phyloP scores from a whole-genome alignment of 2,329 filamentous ascomycete genomes.

The Arthrobotrys pseudoclavata region DNA sequence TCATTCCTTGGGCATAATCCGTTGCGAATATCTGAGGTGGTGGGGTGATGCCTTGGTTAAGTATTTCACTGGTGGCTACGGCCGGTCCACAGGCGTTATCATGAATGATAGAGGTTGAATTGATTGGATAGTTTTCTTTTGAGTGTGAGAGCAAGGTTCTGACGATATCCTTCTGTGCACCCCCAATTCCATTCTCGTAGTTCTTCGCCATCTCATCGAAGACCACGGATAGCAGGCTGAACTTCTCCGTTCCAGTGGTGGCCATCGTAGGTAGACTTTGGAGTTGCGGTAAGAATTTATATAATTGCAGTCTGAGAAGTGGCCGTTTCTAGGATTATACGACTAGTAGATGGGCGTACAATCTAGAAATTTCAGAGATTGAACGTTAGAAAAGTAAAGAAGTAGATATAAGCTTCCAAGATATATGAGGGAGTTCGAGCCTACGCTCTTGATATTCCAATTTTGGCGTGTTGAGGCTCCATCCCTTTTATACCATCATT shows the following conservation, averaged over 20 bases:
- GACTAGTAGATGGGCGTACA: too few relatives aligned
- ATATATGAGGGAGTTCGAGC: too few relatives aligned
- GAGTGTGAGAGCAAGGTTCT: constrained; percentile 10
- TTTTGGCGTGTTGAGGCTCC: neutral
- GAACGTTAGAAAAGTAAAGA: too few relatives aligned
- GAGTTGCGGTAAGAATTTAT: too few relatives aligned
- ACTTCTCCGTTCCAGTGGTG: neutral
- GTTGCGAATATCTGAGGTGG: constrained; percentile 39
- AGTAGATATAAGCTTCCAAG: too few relatives aligned
- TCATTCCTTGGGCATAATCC: constrained; percentile 48
- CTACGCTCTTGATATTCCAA: too few relatives aligned
- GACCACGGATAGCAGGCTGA: constrained; percentile 1
- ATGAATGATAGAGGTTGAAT: constrained; percentile 33
- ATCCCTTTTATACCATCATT: neutral
- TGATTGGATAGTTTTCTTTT: constrained; percentile 17
- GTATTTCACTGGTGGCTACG: constrained; percentile 28
- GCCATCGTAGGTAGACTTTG: neutral
- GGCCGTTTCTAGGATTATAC: too few relatives aligned
- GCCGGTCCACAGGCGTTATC: constrained; percentile 51
- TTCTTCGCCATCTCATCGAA: constrained; percentile 47
- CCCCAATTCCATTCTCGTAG: constrained; percentile 35
- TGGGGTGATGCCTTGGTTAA: neutral
- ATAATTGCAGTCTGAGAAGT: too few relatives aligned
- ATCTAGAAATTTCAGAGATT: too few relatives aligned
- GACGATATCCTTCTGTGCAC: constrained; percentile 42